A percentile compares a stretch with the other conserved stretches of the same genome.
These are phyloP conservation scores for Plasmopara viticola DNA, from an alignment of 352 stramenopile genomes.

Conservation along the genomic window DNA sequence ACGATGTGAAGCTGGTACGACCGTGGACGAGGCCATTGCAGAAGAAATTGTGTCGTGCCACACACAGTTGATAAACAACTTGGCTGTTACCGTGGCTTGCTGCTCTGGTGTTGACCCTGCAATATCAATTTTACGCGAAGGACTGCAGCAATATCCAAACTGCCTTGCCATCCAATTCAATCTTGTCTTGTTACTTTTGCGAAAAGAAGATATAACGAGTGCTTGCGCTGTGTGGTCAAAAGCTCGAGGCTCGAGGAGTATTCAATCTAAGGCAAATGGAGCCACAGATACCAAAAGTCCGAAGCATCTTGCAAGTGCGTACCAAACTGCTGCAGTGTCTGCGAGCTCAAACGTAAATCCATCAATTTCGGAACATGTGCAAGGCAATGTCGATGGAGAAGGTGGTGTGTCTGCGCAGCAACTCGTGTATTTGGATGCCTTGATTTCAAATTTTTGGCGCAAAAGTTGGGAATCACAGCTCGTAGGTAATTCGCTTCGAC, in stretches of 20 bases:
- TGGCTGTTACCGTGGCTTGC: constrained; percentile 51
- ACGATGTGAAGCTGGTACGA: background rate
- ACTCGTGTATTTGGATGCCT: constrained; percentile 51
- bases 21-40: background rate
- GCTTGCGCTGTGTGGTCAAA: constrained; percentile 69
- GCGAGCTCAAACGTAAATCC: constrained; percentile 2
- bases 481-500: constrained; percentile 33
- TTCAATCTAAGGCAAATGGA: constrained; percentile 26
- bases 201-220: constrained; percentile 32
- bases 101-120: constrained; percentile 27
- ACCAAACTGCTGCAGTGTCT: constrained; percentile 25
- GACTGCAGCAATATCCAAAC: constrained; percentile 32
- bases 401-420: constrained; percentile 35
- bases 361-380: constrained; percentile 42
- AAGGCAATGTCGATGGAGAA: constrained; percentile 16
- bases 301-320: constrained; percentile 10
- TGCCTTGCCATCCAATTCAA: constrained; percentile 60
- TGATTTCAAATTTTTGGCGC: constrained; percentile 52
- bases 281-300: background rate
- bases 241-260: constrained; percentile 47
- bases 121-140: constrained; percentile 40
- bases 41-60: constrained; percentile 38
- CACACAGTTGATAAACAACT: constrained; percentile 67
- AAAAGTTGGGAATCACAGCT: constrained; percentile 26
- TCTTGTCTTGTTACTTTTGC: constrained; percentile 68